A percentile compares a stretch with the other conserved stretches of the same genome.
phyloP scores from a whole-genome alignment of 306 rosid species.

The Quercus gilva region DNA sequence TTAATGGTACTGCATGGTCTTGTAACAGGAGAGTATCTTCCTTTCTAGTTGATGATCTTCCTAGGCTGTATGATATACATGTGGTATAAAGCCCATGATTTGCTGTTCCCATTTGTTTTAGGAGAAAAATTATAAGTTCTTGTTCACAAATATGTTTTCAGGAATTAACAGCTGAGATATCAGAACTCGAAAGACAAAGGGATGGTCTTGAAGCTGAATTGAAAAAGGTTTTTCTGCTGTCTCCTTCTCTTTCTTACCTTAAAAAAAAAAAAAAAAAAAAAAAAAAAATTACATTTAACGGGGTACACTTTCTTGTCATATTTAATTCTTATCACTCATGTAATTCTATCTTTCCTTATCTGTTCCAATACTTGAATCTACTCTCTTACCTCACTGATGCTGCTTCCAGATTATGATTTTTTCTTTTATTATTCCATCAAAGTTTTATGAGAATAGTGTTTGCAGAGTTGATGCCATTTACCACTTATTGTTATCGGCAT shows the following conservation, averaged over 20 bases:
- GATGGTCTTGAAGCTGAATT: slow-evolving; percentile 88
- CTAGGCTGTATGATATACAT: neutral
- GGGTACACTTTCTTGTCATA: neutral
- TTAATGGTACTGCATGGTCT: neutral
- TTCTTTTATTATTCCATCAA: neutral
- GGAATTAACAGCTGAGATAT: slow-evolving; percentile 73
- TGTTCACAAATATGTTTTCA: slow-evolving; percentile 36
- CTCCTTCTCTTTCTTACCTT: neutral
- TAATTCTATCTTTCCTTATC: neutral
- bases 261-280: too few relatives aligned
- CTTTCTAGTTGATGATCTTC: neutral
- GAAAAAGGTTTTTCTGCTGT: slow-evolving; percentile 55
- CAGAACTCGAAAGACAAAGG: slow-evolving; percentile 76
- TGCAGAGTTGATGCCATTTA: neutral
- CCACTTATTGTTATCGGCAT: neutral
- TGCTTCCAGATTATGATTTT: neutral
- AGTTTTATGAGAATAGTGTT: neutral
- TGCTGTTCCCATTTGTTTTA: slow-evolving; percentile 20
- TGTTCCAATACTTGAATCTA: neutral
- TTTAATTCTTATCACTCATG: neutral
- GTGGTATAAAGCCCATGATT: slow-evolving; percentile 13
- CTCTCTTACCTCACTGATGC: neutral
- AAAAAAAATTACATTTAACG: neutral
- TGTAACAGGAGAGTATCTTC: neutral
- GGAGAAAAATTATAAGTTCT: slow-evolving; percentile 16